Base-by-base conservation (phyloP, 2,329 filamentous ascomycete species). In the Exophiala oligosperma region DNA sequence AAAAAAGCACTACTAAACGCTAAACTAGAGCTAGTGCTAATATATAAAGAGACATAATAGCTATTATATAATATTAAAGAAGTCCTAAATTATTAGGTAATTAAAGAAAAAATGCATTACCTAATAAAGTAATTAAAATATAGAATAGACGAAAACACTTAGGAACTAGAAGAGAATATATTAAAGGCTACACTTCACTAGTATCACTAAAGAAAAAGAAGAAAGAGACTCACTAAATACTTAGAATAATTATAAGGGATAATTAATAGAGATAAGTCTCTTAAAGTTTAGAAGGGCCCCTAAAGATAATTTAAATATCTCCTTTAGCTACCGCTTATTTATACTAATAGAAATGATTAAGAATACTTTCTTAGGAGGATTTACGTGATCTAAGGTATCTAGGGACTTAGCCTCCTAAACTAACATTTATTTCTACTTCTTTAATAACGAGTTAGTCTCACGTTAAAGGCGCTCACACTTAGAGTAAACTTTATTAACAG, bases 121-220 rank as follows among this genome's bases (percentile, higher is more conserved):
- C 50, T 59, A 54, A 43, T 59, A 29, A 54, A 59, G 23, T 59
- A 49, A 44, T 54, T 54, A 59, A 51, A 49, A 12, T 59, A 59
- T 49, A 29, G 50, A n/a, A 17, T 32, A 8, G 17, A 12, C 40
- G 51, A 59, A 23, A 54, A 59, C 29, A 49, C 44, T 21, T 59
- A 49, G 51, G 46, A 59, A 54, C 21, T 17, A 17, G 17, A n/a
- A 44, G 12, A 14, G n/a, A 44, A 44, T 44, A 44, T 21, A 9
- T 44, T 21, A 21, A 38, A 8, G 35, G n/a, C 35, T 17, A 17
- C 17, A 17, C 17, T 17, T 17, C 17, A 17, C 17, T 17, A 17
- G 17, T 17, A 17, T 17, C 17, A 17, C 17, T 17, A 17, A 17
- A 17, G 17, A 17, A 17, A 17, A 17, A 17, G 17, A 17, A 17